Evolutionary conservation across 179 eudicot genomes (phyloP), one percentile per base, ranked within the genome.

Genomic region (Silene vulgaris): DNA sequence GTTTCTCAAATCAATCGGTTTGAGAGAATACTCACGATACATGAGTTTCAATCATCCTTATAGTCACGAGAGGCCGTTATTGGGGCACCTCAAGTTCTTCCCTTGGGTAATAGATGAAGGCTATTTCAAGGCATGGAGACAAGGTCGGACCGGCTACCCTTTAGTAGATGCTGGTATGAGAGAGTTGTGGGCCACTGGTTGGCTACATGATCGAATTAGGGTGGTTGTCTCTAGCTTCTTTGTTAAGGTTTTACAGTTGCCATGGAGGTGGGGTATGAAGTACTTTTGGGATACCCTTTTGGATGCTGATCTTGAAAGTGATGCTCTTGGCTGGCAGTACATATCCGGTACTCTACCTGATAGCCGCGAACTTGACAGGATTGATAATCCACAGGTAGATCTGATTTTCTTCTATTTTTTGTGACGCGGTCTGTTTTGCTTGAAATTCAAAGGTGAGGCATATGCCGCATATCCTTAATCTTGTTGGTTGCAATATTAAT

Each of bases 231-330:
- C 99, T 13, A 92, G 99, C 78, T 95, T 95, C 89, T 95, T 93
- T 84, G 99, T 95, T 73, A 95, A 95, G 83, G 97, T 95, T 84
- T 84, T 95, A 70, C 99, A 92, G 84, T 89, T 95, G 65, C 99
- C 99, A 0, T 95, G 99, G 99, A 86, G 90, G 82, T 95, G 97
- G 99, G 99, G 99, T 8, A 90, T 95, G 97, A 95, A 95, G 72
- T 95, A 95, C 76, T 95, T 95, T 77, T 95, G 97, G 99, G 99
- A 95, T 80, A 95, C 99, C 28, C 84, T 95, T 16, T 84, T 95
- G 48, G 99, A 95, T 87, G 99, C 99, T 14, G 99, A 95, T 85
- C 95, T 95, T 77, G 97, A 95, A 80, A 92, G 99, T 65, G 99
- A 95, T 84, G 99, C 96, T 71, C 96, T 95, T 74, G 99, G 97